These are phyloP conservation scores for Suillus sp. DNA, from an alignment of 768 basidiomycete species.

Conservation along the genomic window DNA sequence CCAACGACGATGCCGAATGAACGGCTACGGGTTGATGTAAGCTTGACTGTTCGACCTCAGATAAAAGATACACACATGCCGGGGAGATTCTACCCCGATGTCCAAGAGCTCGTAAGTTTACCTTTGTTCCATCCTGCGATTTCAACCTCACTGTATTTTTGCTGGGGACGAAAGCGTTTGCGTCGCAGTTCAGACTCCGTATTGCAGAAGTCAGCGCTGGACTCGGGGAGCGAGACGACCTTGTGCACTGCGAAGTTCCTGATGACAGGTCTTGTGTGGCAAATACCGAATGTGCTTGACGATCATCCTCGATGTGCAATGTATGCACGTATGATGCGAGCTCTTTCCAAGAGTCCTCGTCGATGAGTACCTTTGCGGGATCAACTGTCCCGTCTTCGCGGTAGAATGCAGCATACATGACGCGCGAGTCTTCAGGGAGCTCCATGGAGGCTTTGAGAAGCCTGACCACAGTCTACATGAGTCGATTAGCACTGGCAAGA, in stretches of 20 bases:
- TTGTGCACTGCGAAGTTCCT: neutral
- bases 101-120: conserved; percentile 20
- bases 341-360: conserved; percentile 37
- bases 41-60: neutral
- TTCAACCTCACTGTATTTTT: conserved; percentile 25
- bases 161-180: conserved; percentile 28
- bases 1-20: neutral
- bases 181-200: conserved; percentile 27
- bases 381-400: conserved; percentile 35
- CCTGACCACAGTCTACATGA: conserved; percentile 26
- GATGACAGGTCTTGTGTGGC: conserved; percentile 17
- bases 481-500: neutral
- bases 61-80: conserved; percentile 20
- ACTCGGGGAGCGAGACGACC: conserved; percentile 5
- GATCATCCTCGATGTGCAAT: neutral
- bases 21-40: neutral
- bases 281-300: conserved; percentile 6
- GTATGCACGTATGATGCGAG: conserved; percentile 28
- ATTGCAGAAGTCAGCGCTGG: conserved; percentile 3
- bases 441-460: conserved; percentile 28
- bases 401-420: conserved; percentile 30
- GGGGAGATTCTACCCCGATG: conserved; percentile 25
- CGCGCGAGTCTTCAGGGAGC: conserved; percentile 24
- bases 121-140: conserved; percentile 20
- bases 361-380: conserved; percentile 23